phyloP scores from a whole-genome alignment of 345 rosid genomes.

The Anacardium occidentale region DNA sequence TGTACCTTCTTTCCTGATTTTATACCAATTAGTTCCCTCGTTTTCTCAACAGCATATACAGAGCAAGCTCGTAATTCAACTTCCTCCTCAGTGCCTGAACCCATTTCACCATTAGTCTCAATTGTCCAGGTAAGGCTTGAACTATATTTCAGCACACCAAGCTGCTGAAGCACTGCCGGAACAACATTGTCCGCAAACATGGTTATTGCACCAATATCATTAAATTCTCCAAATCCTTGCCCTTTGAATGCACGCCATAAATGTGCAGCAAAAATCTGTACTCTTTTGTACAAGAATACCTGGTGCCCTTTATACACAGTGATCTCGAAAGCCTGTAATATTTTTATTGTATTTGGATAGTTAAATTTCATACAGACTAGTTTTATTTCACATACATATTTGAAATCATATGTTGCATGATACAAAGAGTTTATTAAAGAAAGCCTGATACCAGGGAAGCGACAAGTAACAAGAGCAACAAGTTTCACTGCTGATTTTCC shows the following conservation, averaged over 20 bases:
- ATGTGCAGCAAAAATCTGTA: conserved; percentile 81
- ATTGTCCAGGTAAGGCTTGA: conserved; percentile 48
- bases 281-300: conserved; percentile 75
- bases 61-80: conserved; percentile 82
- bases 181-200: conserved; percentile 84
- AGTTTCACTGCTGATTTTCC: conserved; percentile 75
- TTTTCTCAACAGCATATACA: conserved; percentile 76
- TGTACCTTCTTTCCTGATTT: conserved; percentile 71
- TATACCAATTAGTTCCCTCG: conserved; percentile 51
- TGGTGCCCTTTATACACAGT: conserved; percentile 74
- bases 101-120: conserved; percentile 46
- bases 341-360: conserved; percentile 15
- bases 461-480: conserved; percentile 59
- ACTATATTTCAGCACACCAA: conserved; percentile 72
- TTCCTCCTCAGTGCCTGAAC: conserved; percentile 78
- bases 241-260: conserved; percentile 85
- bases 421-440: background rate
- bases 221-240: conserved; percentile 64
- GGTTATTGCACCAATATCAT: conserved; percentile 60
- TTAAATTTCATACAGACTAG: conserved; percentile 3
- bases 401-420: background rate
- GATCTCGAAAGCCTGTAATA: conserved; percentile 65
- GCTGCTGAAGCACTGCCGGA: conserved; percentile 72
- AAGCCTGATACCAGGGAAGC: conserved; percentile 54
- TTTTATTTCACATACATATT: background rate